Percentiles rank a stretch among this genome's conserved stretches.
These are phyloP conservation scores for Saccharomycopsis guyanensis DNA, from an alignment of 805 yeast genomes.

Conservation along the genomic window DNA sequence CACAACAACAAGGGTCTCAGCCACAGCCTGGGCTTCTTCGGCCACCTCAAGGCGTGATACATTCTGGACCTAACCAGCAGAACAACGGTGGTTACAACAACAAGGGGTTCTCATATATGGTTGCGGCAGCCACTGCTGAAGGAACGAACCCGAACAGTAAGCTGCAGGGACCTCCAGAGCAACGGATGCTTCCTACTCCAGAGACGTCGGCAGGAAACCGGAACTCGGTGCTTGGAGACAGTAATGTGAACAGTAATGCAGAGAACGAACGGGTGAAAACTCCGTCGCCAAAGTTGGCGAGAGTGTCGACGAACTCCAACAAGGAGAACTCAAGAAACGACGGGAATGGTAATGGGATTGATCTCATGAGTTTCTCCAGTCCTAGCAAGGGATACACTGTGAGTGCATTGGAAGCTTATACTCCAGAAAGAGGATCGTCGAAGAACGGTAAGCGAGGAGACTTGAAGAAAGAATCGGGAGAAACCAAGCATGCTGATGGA, in stretches of 20 bases:
- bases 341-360: constrained; percentile 18
- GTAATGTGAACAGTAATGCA: constrained; percentile 9
- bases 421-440: constrained; percentile 49
- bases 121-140: constrained; percentile 25
- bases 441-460: background rate
- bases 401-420: constrained; percentile 53
- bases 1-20: constrained; percentile 22
- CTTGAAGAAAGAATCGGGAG: background rate
- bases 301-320: constrained; percentile 11
- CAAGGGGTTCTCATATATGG: constrained; percentile 12
- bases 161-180: too few relatives aligned
- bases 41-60: background rate
- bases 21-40: constrained; percentile 14
- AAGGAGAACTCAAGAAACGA: constrained; percentile 8
- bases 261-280: constrained; percentile 3
- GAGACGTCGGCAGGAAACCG: background rate
- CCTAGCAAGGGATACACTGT: constrained; percentile 39
- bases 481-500: background rate
- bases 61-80: background rate
- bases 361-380: constrained; percentile 23
- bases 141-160: constrained; percentile 20
- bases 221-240: constrained; percentile 3
- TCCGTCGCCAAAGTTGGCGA: constrained; percentile 1
- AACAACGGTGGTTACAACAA: constrained; percentile 22
- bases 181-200: background rate